A percentile compares a stretch with the other conserved stretches of the same genome.
phyloP scores from a whole-genome alignment of 1,284 basidiomycete species.

The Grifola frondosa region DNA sequence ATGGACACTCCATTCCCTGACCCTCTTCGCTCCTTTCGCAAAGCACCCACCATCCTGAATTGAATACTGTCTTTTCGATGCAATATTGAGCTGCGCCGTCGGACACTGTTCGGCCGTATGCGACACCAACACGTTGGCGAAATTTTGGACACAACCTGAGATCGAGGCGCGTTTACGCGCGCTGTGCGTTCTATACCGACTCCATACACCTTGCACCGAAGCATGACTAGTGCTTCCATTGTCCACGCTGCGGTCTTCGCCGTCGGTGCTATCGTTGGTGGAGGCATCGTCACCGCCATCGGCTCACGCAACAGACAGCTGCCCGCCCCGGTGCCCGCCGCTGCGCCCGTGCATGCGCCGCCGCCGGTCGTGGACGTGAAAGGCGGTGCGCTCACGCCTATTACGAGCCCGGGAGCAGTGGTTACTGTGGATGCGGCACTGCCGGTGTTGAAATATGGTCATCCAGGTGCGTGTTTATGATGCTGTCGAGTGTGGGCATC shows the following conservation, averaged over 20 bases:
- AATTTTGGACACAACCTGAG: too few relatives aligned
- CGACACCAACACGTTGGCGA: too few relatives aligned
- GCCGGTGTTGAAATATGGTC: constrained; percentile 72
- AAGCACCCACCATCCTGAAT: too few relatives aligned
- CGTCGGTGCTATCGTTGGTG: constrained; percentile 68
- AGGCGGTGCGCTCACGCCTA: constrained; percentile 19
- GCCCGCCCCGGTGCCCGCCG: constrained; percentile 6
- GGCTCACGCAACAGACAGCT: constrained; percentile 16
- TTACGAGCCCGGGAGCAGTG: constrained; percentile 23
- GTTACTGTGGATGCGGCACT: constrained; percentile 28
- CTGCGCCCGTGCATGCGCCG: background rate
- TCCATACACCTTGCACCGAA: background rate
- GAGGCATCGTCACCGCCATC: constrained; percentile 56
- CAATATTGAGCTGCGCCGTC: too few relatives aligned
- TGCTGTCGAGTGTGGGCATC: background rate
- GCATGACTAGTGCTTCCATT: constrained; percentile 45
- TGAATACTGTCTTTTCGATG: too few relatives aligned
- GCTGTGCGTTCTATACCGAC: too few relatives aligned
- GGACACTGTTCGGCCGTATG: too few relatives aligned
- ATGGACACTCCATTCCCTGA: constrained; percentile 9
- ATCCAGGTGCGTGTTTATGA: constrained; percentile 56
- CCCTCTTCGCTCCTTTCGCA: background rate
- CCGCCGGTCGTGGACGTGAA: constrained; percentile 27
- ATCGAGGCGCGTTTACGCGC: too few relatives aligned
- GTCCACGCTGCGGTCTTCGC: constrained; percentile 71